These are phyloP conservation scores for Stylonectria norvegica DNA, from an alignment of 2,329 filamentous ascomycete genomes.

Conservation along the genomic window DNA sequence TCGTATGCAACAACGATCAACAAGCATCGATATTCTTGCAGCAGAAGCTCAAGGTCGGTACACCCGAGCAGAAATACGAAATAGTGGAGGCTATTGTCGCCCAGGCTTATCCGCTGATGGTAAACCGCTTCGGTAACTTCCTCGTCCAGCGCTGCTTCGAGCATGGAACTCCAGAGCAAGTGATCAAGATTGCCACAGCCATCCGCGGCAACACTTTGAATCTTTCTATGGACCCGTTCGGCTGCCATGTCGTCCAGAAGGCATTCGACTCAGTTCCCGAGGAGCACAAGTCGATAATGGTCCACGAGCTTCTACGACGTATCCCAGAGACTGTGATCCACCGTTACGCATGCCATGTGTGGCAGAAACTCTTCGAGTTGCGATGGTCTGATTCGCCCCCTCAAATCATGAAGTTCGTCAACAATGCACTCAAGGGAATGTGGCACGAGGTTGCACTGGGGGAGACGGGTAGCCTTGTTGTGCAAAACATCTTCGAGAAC, in stretches of 20 bases:
- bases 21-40: conserved; percentile 98
- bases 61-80: conserved; percentile 90
- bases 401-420: conserved; percentile 98
- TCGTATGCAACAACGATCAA: conserved; percentile 98
- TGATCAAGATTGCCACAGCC: conserved; percentile 88
- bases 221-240: conserved; percentile 97
- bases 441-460: conserved; percentile 98
- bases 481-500: conserved; percentile 99
- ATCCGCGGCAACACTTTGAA: conserved; percentile 92
- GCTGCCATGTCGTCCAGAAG: conserved; percentile 97
- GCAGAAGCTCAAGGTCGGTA: conserved; percentile 97
- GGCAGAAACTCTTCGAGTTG: conserved; percentile 98
- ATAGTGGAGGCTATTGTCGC: conserved; percentile 95
- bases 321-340: conserved; percentile 98
- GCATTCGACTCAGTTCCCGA: conserved; percentile 97
- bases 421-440: conserved; percentile 91
- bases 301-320: conserved; percentile 90
- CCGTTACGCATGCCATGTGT: conserved; percentile 97
- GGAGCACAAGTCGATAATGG: conserved; percentile 97
- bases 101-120: conserved; percentile 92
- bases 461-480: conserved; percentile 94
- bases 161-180: conserved; percentile 90
- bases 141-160: conserved; percentile 98
- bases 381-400: conserved; percentile 93
- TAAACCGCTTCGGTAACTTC: conserved; percentile 98